Percentiles rank a stretch among this genome's conserved stretches.
Conservation (phyloP, 768 basidiomycete species). For the Kwoniella sp. region DNA sequence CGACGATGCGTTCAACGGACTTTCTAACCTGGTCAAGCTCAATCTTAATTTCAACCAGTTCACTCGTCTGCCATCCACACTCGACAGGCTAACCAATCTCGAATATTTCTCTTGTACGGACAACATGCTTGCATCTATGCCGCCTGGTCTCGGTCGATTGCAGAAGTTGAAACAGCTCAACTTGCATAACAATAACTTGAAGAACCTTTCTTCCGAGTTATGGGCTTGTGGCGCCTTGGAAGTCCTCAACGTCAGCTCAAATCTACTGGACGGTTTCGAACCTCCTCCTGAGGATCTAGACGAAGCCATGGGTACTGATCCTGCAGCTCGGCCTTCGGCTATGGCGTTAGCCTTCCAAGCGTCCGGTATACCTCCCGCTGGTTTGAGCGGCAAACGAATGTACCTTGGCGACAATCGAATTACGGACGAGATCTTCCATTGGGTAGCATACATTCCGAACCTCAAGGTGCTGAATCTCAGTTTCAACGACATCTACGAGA, state of each 20-base stretch:
- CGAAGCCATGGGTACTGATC: conserved; percentile 29
- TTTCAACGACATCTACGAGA: conserved; percentile 90
- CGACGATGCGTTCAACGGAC: conserved; percentile 68
- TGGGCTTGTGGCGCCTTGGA: conserved; percentile 80
- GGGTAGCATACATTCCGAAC: conserved; percentile 73
- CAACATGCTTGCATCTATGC: conserved; percentile 78
- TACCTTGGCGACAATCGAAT: conserved; percentile 89
- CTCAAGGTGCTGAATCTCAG: conserved; percentile 84
- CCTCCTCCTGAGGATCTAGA: conserved; percentile 61
- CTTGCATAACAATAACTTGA: conserved; percentile 86
- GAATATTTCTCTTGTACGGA: conserved; percentile 82
- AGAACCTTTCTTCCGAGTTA: conserved; percentile 69
- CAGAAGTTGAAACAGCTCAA: conserved; percentile 75
- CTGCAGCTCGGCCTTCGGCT: conserved; percentile 1
- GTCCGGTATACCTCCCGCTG: conserved; percentile 62
- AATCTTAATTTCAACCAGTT: conserved; percentile 85
- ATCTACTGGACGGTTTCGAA: conserved; percentile 73
- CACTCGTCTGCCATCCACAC: conserved; percentile 75
- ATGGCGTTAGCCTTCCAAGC: neutral
- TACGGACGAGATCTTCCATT: conserved; percentile 74
- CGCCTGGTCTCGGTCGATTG: conserved; percentile 72
- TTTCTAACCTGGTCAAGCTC: conserved; percentile 70
- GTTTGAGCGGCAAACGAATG: conserved; percentile 71
- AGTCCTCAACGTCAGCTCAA: conserved; percentile 83
- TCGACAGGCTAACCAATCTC: conserved; percentile 73